Conservation (phyloP, 192 early-diverging fungal species). For the Linderina pennispora region DNA sequence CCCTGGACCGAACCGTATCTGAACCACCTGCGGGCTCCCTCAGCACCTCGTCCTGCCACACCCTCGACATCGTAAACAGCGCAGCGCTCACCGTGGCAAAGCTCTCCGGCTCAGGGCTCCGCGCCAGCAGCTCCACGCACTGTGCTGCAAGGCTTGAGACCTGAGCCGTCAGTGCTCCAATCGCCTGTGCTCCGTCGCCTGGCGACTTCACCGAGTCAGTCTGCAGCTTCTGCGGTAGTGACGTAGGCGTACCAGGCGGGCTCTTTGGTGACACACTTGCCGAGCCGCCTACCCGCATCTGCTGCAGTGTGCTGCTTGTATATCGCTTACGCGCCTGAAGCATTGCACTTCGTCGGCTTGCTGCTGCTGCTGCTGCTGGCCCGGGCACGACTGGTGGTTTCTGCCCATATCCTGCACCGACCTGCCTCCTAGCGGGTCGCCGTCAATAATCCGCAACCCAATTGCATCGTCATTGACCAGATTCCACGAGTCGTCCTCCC, state of each 20-base stretch:
- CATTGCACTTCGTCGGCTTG: no score
- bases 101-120: not conserved
- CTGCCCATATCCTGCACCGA: no score
- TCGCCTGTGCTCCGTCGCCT: conserved; percentile 10
- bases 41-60: conserved; percentile 39
- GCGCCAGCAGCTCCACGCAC: conserved; percentile 27
- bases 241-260: conserved; percentile 3
- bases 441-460: no score
- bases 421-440: no score
- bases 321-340: conserved; percentile 25
- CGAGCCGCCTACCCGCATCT: conserved; percentile 10
- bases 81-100: conserved; percentile 8
- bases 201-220: no score
- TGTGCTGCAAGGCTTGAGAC: conserved; percentile 30
- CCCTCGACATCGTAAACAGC: conserved; percentile 18
- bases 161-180: conserved; percentile 33
- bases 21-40: not conserved
- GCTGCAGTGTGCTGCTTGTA: conserved; percentile 24
- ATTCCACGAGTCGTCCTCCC: conserved; percentile 36
- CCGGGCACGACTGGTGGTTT: no score
- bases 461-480: no score
- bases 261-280: conserved; percentile 13
- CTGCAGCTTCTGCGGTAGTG: no score
- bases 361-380: no score
- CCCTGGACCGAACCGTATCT: conserved; percentile 1